phyloP scores from a whole-genome alignment of 2,329 filamentous ascomycete genomes.

The Colletotrichum sp. region DNA sequence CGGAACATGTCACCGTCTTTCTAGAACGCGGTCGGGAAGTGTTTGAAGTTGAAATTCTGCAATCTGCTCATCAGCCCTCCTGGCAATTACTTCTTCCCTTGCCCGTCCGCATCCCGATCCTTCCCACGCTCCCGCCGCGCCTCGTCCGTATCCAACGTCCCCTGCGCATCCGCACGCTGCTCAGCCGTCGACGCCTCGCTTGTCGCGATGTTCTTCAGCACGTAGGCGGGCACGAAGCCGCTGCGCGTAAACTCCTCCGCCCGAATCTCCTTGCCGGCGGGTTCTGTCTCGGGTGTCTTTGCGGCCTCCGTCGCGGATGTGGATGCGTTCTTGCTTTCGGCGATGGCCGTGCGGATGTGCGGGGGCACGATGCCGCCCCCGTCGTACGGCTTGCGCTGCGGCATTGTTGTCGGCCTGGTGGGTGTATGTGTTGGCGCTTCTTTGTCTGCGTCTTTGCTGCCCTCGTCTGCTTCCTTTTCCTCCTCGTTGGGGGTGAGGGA shows the following conservation, averaged over 20 bases:
- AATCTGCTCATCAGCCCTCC: not conserved
- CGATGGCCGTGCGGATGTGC: not conserved
- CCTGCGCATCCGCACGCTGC: not conserved
- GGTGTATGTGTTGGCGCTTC: not conserved
- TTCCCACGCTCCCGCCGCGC: not conserved
- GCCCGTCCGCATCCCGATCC: not conserved
- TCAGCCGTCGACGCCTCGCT: not conserved
- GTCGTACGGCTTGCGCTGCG: not conserved
- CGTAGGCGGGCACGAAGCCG: not conserved
- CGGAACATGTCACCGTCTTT: not conserved
- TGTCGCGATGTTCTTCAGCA: not conserved
- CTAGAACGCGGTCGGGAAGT: not conserved
- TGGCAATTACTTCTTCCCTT: not conserved
- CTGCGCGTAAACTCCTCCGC: not conserved
- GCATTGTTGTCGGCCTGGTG: not conserved
- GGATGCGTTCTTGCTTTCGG: not conserved
- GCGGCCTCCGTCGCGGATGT: not conserved
- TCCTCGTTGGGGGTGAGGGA: not conserved
- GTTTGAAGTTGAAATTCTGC: not conserved
- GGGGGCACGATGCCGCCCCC: not conserved
- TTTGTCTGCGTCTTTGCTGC: not conserved
- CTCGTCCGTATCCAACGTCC: not conserved
- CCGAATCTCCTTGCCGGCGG: not conserved
- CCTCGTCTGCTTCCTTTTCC: not conserved
- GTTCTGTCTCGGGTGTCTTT: not conserved